Base-by-base conservation (phyloP, 108 stramenopile species). In the Fragilariopsis cylindrus region DNA sequence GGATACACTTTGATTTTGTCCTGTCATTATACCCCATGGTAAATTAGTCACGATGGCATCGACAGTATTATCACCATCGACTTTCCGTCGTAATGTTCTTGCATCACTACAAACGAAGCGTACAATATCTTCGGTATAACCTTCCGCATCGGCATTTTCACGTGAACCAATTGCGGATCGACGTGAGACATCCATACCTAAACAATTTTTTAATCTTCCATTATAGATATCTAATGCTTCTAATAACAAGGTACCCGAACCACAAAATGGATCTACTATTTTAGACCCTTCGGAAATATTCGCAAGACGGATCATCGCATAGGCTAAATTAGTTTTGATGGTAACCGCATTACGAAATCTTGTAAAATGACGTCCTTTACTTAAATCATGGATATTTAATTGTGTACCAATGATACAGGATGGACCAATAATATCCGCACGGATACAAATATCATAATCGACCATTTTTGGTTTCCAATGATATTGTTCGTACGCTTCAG, bases 261-360 rank as follows among this genome's bases (percentile, higher is more conserved):
- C 92, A 86, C 92, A 94, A 67, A 87, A 81, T 1, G 92, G 90
- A 81, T 94, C 92, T 52, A 94, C 70, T 7, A 90, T 65, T 81
- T 75, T 66, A 64, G 84, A 57, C 8, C 87, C 87, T 18, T 57
- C 62, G 42, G 78, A 16, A 1, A 88, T 74, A 60, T 84, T 84
- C 5, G 83, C 89, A 42, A 82, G 76, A 0, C 87, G 87, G 1
- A 90, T 64, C 85, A 90, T 81, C 21, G 77, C 83, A 67, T 90
- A 90, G 48, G 89, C 89, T 41, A 90, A 73, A 57, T 90, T 90
- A 5, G 85, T 84, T 73, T 90, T 90, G 72, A 90, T 85, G 9
- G 89, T 90, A 0, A 90, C 89, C 3, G 81, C 85, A 71, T 90
- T 90, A 3, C 87, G 81, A 65, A 82, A 90, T 47, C 85, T 74